These are phyloP conservation scores for Fusarium tanahbumbuense DNA, from an alignment of 2,329 filamentous ascomycete genomes.

Conservation along the genomic window DNA sequence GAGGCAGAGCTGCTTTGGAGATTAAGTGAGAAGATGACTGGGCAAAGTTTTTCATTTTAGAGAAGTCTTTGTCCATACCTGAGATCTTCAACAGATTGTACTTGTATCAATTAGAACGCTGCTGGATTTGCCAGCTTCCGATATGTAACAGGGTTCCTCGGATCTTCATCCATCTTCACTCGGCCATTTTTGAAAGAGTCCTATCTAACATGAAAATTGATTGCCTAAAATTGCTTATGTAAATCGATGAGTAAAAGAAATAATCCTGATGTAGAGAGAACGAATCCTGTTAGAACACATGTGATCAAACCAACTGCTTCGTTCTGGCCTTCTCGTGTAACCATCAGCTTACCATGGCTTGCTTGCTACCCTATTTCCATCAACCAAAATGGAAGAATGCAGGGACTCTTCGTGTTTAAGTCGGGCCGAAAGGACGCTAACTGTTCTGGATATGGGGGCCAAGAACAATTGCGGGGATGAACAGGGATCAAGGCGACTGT, in stretches of 20 bases:
- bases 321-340: background rate
- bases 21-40: conserved; percentile 30
- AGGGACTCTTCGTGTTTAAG: conserved; percentile 9
- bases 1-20: conserved; percentile 31
- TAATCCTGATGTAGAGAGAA: too few species aligned
- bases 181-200: too few species aligned
- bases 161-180: accelerated
- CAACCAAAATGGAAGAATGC: background rate
- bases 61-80: background rate
- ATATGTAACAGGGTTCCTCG: too few species aligned
- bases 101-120: background rate
- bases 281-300: background rate
- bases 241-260: background rate
- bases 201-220: accelerated
- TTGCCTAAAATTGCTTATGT: background rate
- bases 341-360: background rate
- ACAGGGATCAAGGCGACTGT: conserved; percentile 3
- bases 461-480: conserved; percentile 26
- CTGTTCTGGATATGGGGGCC: background rate
- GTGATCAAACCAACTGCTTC: background rate
- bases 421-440: conserved; percentile 22
- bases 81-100: accelerated
- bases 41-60: conserved; percentile 15
- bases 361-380: background rate
- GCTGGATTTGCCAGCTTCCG: background rate